Evolutionary conservation across 1,284 basidiomycete genomes (phyloP).

Genomic region (Tylopilus sp.): DNA sequence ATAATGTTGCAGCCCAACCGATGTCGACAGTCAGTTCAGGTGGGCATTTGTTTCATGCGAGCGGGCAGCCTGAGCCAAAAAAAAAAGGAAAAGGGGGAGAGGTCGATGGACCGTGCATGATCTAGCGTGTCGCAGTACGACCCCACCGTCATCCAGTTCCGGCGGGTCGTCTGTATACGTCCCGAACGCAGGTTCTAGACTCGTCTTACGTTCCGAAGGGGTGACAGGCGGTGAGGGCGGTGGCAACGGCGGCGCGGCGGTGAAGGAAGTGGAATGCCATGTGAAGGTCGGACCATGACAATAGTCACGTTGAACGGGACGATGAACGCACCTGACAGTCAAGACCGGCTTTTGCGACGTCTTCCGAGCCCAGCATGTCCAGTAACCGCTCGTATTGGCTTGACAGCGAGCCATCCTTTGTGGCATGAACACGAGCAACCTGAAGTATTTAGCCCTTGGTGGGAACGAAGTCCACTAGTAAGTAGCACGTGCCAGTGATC

Average conservation of each 20-base stretch:
- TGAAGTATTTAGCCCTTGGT: too few relatives aligned
- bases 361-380: constrained; percentile 69
- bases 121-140: constrained; percentile 74
- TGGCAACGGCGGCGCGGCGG: neutral
- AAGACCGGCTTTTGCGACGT: constrained; percentile 46
- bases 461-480: constrained; percentile 1
- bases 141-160: constrained; percentile 59
- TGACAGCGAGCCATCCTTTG: constrained; percentile 49
- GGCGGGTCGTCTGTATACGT: constrained; percentile 77
- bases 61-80: neutral
- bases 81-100: neutral
- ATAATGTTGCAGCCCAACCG: constrained; percentile 80
- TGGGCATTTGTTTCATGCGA: constrained; percentile 64
- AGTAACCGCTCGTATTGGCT: constrained; percentile 80
- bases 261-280: constrained; percentile 27
- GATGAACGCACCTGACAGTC: constrained; percentile 39
- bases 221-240: constrained; percentile 34
- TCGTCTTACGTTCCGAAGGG: constrained; percentile 33
- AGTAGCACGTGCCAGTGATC: constrained; percentile 17
- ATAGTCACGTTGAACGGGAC: too few relatives aligned
- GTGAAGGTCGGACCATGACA: too few relatives aligned
- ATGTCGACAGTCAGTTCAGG: constrained; percentile 78
- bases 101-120: constrained; percentile 75
- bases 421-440: too few relatives aligned
- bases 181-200: constrained; percentile 53